These are phyloP conservation scores for Xylaria curta DNA, from an alignment of 495 filamentous ascomycete genomes.

Conservation along the genomic window DNA sequence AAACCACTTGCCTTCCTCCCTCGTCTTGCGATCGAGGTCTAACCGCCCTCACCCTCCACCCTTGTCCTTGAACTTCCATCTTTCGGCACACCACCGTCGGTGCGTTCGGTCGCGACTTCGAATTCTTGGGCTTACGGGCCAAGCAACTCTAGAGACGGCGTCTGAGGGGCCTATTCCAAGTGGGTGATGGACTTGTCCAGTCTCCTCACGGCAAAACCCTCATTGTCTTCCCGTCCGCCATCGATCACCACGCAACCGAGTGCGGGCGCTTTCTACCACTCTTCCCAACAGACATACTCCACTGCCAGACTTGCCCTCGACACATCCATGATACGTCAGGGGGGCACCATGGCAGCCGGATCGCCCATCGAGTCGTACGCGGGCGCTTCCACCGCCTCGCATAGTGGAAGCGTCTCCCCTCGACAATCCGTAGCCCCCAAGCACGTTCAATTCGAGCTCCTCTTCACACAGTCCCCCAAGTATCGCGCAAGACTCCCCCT, in stretches of 20 bases:
- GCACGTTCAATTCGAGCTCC: slow-evolving; percentile 83
- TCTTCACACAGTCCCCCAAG: slow-evolving; percentile 75
- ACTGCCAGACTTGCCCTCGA: slow-evolving; percentile 29
- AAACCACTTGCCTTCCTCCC: slow-evolving; percentile 15
- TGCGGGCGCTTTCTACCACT: slow-evolving; percentile 42
- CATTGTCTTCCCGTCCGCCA: slow-evolving; percentile 26
- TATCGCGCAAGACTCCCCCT: slow-evolving; percentile 82
- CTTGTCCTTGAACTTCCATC: slow-evolving; percentile 22
- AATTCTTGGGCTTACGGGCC: slow-evolving; percentile 21
- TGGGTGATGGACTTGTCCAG: slow-evolving; percentile 33
- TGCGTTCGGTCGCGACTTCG: slow-evolving; percentile 21
- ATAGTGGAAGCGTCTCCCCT: slow-evolving; percentile 54
- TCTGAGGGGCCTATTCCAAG: slow-evolving; percentile 18
- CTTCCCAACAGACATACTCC: slow-evolving; percentile 25
- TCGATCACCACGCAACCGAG: slow-evolving; percentile 28
- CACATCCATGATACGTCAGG: slow-evolving; percentile 35
- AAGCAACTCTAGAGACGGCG: slow-evolving; percentile 21
- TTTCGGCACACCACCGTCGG: slow-evolving; percentile 25
- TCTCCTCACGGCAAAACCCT: slow-evolving; percentile 33
- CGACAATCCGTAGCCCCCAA: slow-evolving; percentile 64
- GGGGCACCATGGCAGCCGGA: slow-evolving; percentile 56
- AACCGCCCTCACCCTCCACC: slow-evolving; percentile 31
- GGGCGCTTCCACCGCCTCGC: slow-evolving; percentile 39
- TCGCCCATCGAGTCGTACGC: slow-evolving; percentile 48
- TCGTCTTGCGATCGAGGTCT: slow-evolving; percentile 38